Evolutionary conservation across 2,329 filamentous ascomycete genomes (phyloP).

Genomic region (Cladobotryum mycophilum): DNA sequence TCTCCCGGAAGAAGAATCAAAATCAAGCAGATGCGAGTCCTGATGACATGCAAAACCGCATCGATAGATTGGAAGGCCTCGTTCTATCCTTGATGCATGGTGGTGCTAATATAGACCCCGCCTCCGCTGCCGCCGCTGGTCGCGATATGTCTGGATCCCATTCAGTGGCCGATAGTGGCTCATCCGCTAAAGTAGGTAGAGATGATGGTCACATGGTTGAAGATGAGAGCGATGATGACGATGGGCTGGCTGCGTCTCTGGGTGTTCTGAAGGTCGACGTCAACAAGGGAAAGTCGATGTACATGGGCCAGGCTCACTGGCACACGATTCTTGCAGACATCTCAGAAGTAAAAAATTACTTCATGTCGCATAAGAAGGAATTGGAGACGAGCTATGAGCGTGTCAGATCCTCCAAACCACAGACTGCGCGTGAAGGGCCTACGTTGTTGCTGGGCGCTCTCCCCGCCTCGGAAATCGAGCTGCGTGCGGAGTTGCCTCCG

Average conservation of each 20-base stretch:
- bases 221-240: conserved; percentile 64
- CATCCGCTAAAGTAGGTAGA: conserved; percentile 44
- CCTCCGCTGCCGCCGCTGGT: conserved; percentile 28
- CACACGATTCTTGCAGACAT: conserved; percentile 75
- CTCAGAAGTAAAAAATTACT: conserved; percentile 89
- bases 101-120: conserved; percentile 49
- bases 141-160: conserved; percentile 30
- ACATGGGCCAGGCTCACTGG: conserved; percentile 80
- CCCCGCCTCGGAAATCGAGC: conserved; percentile 65
- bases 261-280: conserved; percentile 77
- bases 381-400: conserved; percentile 75
- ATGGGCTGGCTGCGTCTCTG: conserved; percentile 62
- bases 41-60: conserved; percentile 98
- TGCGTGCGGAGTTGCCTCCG: conserved; percentile 72
- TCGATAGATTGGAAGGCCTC: conserved; percentile 87
- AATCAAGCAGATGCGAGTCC: conserved; percentile 56
- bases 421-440: conserved; percentile 56
- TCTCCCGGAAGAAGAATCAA: conserved; percentile 66
- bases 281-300: conserved; percentile 72
- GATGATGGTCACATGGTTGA: conserved; percentile 51
- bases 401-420: conserved; percentile 62
- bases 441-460: conserved; percentile 73
- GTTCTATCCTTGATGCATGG: conserved; percentile 93
- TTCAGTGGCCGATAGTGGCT: conserved; percentile 37
- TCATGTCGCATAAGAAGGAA: conserved; percentile 78